Evolutionary conservation across 2,329 filamentous ascomycete species (phyloP), one percentile per base, ranked within the genome.

Genomic region (Cytospora piceae): DNA sequence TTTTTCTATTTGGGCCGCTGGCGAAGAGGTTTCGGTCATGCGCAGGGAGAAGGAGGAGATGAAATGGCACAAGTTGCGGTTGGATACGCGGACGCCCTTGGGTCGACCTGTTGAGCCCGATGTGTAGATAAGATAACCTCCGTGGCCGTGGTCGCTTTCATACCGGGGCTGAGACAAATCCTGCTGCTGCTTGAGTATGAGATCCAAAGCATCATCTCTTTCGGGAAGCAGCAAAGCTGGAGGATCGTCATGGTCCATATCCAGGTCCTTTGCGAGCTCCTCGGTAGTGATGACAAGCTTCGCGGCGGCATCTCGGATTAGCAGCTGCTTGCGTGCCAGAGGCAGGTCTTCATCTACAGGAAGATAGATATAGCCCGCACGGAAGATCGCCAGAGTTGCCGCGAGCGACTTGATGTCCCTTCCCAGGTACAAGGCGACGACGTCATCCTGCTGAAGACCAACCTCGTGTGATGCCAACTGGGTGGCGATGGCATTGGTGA

Each of bases 351-450:
- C 84, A 72, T 90, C 87, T 49, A 90, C 79, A 1, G 87, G 86
- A 46, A 90, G 78, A 73, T 87, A 90, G 5, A 85, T 83, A 73
- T 84, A 87, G 1, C 87, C 87, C 39, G 85, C 81, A 73, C 89
- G 89, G 62, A 89, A 74, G 59, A 89, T 83, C 22, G 86, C 87
- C n/a, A 89, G 74, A 58, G 88, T 88, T 2, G 85, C 83, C 68
- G 89, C 86, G 0, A 85, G 86, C 1, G 87, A 87, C 73, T 88
- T 83, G 0, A 86, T 82, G 67, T 84, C 87, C 70, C 90, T 89
- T 55, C 86, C 83, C 68, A 90, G 88, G 70, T 85, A 88, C 20
- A 89, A 80, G 3, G 81, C 86, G 46, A 90, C 76, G 1, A 88
- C 77, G 55, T 78, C 76, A 20, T 85, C 83, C 1, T 80, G 75